Percentiles rank a stretch among this genome's conserved stretches.
phyloP scores from a whole-genome alignment of 768 basidiomycete genomes.

The Mycena kentingensis region DNA sequence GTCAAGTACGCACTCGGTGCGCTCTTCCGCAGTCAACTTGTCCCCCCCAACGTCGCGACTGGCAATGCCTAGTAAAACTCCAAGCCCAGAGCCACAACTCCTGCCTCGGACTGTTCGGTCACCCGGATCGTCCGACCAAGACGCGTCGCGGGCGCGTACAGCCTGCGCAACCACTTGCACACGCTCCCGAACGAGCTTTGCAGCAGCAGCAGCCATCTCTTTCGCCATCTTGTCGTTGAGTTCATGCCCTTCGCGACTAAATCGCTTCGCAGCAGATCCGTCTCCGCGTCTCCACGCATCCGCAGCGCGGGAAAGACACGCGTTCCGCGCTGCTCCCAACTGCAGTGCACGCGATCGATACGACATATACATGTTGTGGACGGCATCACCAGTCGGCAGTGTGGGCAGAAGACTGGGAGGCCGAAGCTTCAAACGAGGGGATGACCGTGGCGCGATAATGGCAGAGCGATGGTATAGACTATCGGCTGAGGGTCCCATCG shows the following conservation, averaged over 20 bases:
- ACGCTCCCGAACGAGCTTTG: constrained; percentile 82
- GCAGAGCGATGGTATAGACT: constrained; percentile 65
- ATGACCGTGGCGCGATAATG: constrained; percentile 77
- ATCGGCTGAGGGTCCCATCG: constrained; percentile 61
- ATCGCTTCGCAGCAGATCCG: constrained; percentile 92
- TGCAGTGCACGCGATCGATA: constrained; percentile 89
- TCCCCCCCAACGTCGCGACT: constrained; percentile 54
- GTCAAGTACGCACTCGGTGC: constrained; percentile 86
- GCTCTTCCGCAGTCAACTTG: constrained; percentile 76
- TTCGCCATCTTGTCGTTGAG: constrained; percentile 87
- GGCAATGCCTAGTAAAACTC: constrained; percentile 87
- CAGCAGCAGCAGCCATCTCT: constrained; percentile 86
- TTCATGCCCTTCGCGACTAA: constrained; percentile 91
- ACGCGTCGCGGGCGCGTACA: constrained; percentile 65
- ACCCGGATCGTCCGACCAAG: constrained; percentile 82
- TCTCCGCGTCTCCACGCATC: constrained; percentile 96
- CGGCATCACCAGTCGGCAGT: constrained; percentile 77
- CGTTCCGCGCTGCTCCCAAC: constrained; percentile 91
- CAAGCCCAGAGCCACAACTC: constrained; percentile 76
- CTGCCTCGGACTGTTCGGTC: constrained; percentile 79
- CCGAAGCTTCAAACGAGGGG: constrained; percentile 82
- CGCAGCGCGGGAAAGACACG: constrained; percentile 91
- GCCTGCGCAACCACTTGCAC: constrained; percentile 74
- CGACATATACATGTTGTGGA: constrained; percentile 83
- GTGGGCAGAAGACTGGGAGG: constrained; percentile 86